Evolutionary conservation across 768 basidiomycete genomes (phyloP), one percentile per base, ranked within the genome.

Genomic region (Xerocomus potaroensis): DNA sequence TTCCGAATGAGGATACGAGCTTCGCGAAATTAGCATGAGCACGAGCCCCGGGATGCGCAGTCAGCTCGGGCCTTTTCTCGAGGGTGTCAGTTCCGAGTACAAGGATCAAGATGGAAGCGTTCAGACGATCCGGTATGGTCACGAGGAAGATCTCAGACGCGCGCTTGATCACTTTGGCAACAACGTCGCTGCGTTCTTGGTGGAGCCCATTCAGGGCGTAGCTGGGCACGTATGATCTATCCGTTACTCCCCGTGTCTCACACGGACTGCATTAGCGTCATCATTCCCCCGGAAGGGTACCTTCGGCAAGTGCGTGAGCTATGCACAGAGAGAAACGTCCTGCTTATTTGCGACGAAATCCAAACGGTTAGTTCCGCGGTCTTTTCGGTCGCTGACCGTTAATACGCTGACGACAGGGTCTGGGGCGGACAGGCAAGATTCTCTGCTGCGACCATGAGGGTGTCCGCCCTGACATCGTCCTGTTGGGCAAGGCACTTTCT

Each of bases 151-250:
- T 58, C 65, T 98, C n/a, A 79, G 83, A 62, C 73, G 74, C 8
- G 95, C 91, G 7, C 66, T 98, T 27, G 83, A 89, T 51, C 63
- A 84, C 31, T 75, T 93, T 63, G 93, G 95, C 8, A 69, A 84
- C 50, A 75, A 87, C 48, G 81, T 89, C 21, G 96, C 94, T 6
- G 95, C 90, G 1, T 93, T 98, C 75, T 75, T 99, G 46, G 79
- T 99, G 4, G 96, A 99, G 69, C 96, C 96, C 4, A 98, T 99
- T 51, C 96, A 99, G 65, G 95, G 95, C 15, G 95, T 97, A 70
- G 95, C 95, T 12, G 94, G 92, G 90, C 91, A 64, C 35, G 87
- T 72, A 55, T 27, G 6, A 24, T 26, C 3, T 19, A 32, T 33
- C 11, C 14, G 15, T 21, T 15, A 30, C n/a, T 23, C 6, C 4